Evolutionary conservation across 1,284 basidiomycete species (phyloP), one percentile per base, ranked within the genome.

Genomic region (Ustilago cynodontis): DNA sequence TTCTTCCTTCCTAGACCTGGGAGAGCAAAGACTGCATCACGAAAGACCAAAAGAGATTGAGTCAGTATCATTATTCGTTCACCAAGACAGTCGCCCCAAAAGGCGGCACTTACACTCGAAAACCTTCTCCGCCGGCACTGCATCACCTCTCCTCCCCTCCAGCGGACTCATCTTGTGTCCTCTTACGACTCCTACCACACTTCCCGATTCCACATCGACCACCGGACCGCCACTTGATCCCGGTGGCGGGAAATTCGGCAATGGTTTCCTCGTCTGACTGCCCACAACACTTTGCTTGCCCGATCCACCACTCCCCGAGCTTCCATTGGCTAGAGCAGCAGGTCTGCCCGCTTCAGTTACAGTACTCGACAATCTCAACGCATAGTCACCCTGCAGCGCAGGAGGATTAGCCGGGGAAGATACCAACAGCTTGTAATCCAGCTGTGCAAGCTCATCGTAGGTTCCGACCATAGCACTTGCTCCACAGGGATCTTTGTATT

Each of bases 221-320:
- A 93, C 90, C 0, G 92, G 91, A 0, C 91, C 91, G 9, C 92
- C 92, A 54, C 91, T 91, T 22, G 91, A 91, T 11, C 92, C 92
- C 1, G 89, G 88, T 0, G 90, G 90, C 10, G 92, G 92, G 7
- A 90, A 85, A 26, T 77, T 73, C 26, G 85, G 71, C 24, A 80
- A 57, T 16, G 75, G 71, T 33, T 59, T 66, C 13, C 75, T 56
- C 10, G 70, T 65, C 47, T 57, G 57, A 26, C 59, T 64, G 24
- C 61, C 60, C 53, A 68, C 50, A 49, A 63, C 33, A 3, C 33
- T 14, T 14, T 26, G 24, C 18, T 31, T 35, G 2, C 33, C 39
- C 10, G 28, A 8, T 6, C 51, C 14, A n/a, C 33, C 41, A 13
- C 53, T 18, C 33, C 45, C 11, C 18, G 43, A 10, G 8, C 16